Percentiles rank a stretch among this genome's conserved stretches.
These are phyloP conservation scores for Saturnispora quitensis DNA, from an alignment of 805 yeast genomes.

Conservation along the genomic window DNA sequence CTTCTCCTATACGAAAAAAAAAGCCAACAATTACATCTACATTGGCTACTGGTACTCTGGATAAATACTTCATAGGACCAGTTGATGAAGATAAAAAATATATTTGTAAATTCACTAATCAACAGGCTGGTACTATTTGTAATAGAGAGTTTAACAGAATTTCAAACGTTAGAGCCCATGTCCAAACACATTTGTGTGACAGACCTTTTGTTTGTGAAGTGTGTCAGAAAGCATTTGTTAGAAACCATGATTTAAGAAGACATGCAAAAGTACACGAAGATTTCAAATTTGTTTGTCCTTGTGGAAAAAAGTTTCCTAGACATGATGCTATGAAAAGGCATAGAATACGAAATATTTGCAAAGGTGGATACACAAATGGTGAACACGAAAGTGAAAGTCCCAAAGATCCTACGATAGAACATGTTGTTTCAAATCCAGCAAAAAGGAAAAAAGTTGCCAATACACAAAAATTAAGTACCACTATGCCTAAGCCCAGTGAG, in stretches of 20 bases:
- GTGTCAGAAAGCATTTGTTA: constrained; percentile 81
- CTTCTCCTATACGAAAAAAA: constrained; percentile 39
- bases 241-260: constrained; percentile 90
- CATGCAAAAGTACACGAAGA: constrained; percentile 83
- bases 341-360: constrained; percentile 66
- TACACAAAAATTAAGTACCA: background rate
- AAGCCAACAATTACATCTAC: constrained; percentile 51
- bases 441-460: background rate
- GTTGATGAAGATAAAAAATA: constrained; percentile 58
- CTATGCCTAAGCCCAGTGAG: background rate
- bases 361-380: constrained; percentile 49
- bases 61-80: constrained; percentile 74
- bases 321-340: constrained; percentile 85
- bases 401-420: constrained; percentile 11
- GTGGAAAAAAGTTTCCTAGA: constrained; percentile 91
- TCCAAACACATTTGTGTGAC: constrained; percentile 92
- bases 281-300: constrained; percentile 65
- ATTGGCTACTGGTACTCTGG: constrained; percentile 84
- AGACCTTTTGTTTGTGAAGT: constrained; percentile 77
- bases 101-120: constrained; percentile 49
- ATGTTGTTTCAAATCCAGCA: constrained; percentile 1
- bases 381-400: constrained; percentile 19
- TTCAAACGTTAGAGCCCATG: constrained; percentile 89
- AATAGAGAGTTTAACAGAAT: constrained; percentile 78
- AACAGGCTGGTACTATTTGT: constrained; percentile 43